Evolutionary conservation across 2,329 filamentous ascomycete species (phyloP).

Genomic region (Laburnicola sp.): DNA sequence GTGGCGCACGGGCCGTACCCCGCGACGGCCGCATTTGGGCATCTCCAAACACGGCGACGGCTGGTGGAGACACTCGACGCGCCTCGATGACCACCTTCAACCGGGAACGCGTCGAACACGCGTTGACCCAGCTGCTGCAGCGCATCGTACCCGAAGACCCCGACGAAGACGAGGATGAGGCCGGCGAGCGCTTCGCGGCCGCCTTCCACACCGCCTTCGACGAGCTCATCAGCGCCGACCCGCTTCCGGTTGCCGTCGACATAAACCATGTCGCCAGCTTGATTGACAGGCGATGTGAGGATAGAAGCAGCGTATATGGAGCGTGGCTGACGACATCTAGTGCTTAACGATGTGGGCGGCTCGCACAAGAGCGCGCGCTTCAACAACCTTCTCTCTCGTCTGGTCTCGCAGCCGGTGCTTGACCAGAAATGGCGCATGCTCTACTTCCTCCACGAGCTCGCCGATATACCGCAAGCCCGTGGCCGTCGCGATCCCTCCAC

Average conservation of each 20-base stretch:
- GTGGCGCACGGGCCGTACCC: constrained; percentile 9
- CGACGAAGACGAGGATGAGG: constrained; percentile 67
- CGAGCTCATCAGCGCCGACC: constrained; percentile 49
- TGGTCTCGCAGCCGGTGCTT: constrained; percentile 87
- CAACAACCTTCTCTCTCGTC: constrained; percentile 84
- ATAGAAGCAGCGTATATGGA: background rate
- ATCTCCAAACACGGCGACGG: constrained; percentile 8
- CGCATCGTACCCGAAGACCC: constrained; percentile 70
- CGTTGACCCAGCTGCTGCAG: constrained; percentile 76
- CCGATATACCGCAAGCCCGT: constrained; percentile 56
- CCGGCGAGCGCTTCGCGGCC: constrained; percentile 70
- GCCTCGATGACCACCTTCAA: constrained; percentile 40
- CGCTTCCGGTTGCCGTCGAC: constrained; percentile 65
- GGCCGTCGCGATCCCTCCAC: constrained; percentile 29
- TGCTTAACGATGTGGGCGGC: constrained; percentile 75
- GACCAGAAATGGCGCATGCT: constrained; percentile 97
- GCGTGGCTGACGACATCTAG: constrained; percentile 32
- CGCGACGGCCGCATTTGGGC: background rate
- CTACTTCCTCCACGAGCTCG: constrained; percentile 83
- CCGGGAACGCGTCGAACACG: constrained; percentile 70
- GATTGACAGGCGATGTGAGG: constrained; percentile 74
- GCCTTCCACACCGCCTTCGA: constrained; percentile 56
- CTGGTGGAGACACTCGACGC: constrained; percentile 21
- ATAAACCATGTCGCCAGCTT: constrained; percentile 91
- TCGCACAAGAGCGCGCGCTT: constrained; percentile 74